Evolutionary conservation across 306 rosid species (phyloP).

Genomic region (Fragaria ananassa): DNA sequence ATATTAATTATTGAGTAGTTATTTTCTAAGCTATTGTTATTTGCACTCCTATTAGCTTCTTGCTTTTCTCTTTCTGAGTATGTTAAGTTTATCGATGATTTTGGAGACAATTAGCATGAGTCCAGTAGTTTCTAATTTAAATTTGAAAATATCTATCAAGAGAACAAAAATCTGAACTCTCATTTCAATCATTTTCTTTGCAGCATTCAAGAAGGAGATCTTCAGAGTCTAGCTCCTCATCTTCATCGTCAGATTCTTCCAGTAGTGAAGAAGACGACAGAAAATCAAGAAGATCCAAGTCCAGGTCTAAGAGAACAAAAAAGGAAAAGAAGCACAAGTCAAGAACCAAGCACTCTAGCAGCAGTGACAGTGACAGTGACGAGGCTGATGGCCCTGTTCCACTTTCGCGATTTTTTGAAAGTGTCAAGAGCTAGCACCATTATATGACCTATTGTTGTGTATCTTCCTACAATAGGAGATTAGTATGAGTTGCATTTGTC

Average conservation of each 20-base stretch:
- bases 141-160: not conserved
- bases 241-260: slow-evolving; percentile 59
- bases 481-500: slow-evolving; percentile 30
- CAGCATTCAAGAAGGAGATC: slow-evolving; percentile 84
- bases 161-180: slow-evolving; percentile 2
- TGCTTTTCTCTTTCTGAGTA: not conserved
- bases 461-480: slow-evolving; percentile 37
- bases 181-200: slow-evolving; percentile 20
- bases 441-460: slow-evolving; percentile 27
- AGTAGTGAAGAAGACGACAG: slow-evolving; percentile 71
- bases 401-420: slow-evolving; percentile 86
- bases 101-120: not conserved
- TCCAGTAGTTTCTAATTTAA: not conserved
- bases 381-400: slow-evolving; percentile 75
- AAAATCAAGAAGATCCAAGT: slow-evolving; percentile 71
- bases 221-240: slow-evolving; percentile 67
- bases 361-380: slow-evolving; percentile 46
- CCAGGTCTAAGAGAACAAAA: slow-evolving; percentile 76
- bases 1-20: not conserved
- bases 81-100: not conserved
- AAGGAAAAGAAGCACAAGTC: slow-evolving; percentile 81
- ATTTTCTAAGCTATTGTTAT: not conserved
- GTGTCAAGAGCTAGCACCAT: slow-evolving; percentile 45
- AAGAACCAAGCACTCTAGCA: slow-evolving; percentile 54
- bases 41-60: not conserved